These are phyloP conservation scores for Geosmithia flava DNA, from an alignment of 2,329 filamentous ascomycete species.

Conservation along the genomic window DNA sequence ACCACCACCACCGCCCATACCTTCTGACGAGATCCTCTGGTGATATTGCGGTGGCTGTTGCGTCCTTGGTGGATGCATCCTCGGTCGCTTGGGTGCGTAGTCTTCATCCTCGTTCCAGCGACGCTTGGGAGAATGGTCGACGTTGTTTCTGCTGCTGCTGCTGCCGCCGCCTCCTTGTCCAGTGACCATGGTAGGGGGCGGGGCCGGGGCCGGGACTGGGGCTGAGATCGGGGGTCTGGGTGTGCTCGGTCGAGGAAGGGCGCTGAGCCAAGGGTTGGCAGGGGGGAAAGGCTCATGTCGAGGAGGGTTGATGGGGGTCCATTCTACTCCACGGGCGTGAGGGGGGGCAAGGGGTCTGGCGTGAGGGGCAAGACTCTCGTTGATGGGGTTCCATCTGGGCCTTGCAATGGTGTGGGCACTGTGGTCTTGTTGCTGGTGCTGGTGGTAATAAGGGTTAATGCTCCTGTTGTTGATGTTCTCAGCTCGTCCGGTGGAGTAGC, in stretches of 20 bases:
- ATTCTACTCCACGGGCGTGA: no score
- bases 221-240: no score
- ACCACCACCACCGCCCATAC: neutral
- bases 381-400: neutral
- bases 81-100: neutral
- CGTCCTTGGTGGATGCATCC: neutral
- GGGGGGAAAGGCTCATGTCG: neutral
- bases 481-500: neutral
- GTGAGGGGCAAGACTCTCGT: neutral
- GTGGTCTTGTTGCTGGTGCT: no score
- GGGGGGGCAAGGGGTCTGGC: no score
- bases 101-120: neutral
- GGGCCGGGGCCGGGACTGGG: no score
- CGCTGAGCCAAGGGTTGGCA: neutral
- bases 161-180: neutral
- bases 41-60: neutral
- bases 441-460: no score
- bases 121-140: neutral
- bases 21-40: neutral
- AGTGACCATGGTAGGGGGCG: no score
- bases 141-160: neutral
- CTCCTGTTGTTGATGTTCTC: neutral
- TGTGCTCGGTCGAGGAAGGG: neutral
- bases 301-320: neutral
- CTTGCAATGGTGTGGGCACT: no score